phyloP scores from a whole-genome alignment of 2,329 filamentous ascomycete genomes.

The Ceratocystis smalleyi region DNA sequence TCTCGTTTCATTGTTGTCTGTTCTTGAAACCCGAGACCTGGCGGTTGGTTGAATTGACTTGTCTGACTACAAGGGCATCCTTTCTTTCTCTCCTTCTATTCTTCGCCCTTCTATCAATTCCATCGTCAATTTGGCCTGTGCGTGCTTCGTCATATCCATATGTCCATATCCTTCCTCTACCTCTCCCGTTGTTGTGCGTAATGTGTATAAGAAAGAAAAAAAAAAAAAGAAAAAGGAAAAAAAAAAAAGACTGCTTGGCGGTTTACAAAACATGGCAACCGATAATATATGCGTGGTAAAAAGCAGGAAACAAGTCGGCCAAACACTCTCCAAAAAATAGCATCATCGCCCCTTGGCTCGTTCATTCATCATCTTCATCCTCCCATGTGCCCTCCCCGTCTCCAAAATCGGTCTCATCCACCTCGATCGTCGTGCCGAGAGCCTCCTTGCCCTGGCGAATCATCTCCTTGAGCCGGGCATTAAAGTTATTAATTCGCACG shows the following conservation, averaged over 20 bases:
- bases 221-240: no score
- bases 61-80: background rate
- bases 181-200: no score
- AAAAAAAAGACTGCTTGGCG: no score
- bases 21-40: background rate
- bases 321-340: background rate
- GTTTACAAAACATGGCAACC: no score
- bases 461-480: conserved; percentile 66
- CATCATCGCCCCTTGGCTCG: background rate
- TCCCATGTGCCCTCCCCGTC: conserved; percentile 21
- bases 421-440: conserved; percentile 56
- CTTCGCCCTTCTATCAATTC: background rate
- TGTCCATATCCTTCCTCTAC: no score
- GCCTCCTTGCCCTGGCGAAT: conserved; percentile 80
- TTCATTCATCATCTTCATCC: conserved; percentile 5
- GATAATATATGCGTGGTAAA: background rate
- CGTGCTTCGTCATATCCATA: no score
- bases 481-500: conserved; percentile 62
- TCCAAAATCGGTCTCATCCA: conserved; percentile 36
- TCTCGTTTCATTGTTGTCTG: background rate
- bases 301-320: background rate
- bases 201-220: no score
- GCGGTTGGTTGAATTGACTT: background rate
- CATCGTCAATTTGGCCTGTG: no score
- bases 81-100: background rate